These are phyloP conservation scores for Solanum gandarillasii DNA, from an alignment of 257 asterid genomes.

Conservation along the genomic window DNA sequence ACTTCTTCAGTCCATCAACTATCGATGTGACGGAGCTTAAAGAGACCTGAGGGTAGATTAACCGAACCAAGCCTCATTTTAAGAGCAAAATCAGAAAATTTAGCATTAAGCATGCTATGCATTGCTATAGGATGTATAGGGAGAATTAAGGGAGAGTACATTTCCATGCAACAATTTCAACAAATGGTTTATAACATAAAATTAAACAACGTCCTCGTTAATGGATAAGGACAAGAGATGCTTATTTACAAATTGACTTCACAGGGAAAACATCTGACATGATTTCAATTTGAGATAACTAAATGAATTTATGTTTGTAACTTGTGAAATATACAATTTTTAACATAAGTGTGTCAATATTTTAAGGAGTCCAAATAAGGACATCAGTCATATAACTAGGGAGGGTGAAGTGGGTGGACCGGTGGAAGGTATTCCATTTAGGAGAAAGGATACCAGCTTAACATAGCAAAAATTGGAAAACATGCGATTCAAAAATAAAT, in stretches of 20 bases:
- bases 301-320: not conserved
- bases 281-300: not conserved
- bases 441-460: not conserved
- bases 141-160: not conserved
- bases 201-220: not conserved
- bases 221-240: not conserved
- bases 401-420: not conserved
- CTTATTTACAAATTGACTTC: not conserved
- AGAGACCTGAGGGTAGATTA: slow-evolving; percentile 42
- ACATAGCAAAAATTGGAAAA: not conserved
- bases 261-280: not conserved
- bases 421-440: not conserved
- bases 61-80: not conserved
- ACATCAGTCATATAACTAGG: not conserved
- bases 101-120: not conserved
- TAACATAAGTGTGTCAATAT: not conserved
- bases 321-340: not conserved
- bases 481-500: not conserved
- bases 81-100: not conserved
- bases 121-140: not conserved
- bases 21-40: slow-evolving; percentile 79
- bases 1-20: slow-evolving; percentile 83
- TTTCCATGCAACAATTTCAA: not conserved
- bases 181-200: not conserved
- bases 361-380: not conserved